Evolutionary conservation across 2,329 filamentous ascomycete species (phyloP), one percentile per base, ranked within the genome.

Genomic region (Bisporella sp.): DNA sequence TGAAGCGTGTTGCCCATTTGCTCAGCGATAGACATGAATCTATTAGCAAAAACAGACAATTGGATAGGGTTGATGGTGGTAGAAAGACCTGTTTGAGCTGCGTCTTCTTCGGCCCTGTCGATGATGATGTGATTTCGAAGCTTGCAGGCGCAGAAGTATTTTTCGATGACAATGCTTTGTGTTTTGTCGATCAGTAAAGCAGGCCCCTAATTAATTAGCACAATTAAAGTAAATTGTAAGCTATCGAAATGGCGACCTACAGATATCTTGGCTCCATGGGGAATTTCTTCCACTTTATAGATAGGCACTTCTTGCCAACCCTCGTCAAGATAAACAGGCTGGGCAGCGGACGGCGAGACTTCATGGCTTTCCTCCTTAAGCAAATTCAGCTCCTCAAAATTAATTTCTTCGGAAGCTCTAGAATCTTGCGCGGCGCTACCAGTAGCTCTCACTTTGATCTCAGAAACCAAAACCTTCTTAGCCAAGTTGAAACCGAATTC

Each of bases 161-260:
- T 21, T 21, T 21, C 86, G 1, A 96, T 82, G 0, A 96, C 87
- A 54, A 96, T 92, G 0, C 91, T 96, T 68, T 96, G 91, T 1
- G 87, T 91, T 5, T 85, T 83, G 60, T 91, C 91, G 2, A 89
- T 88, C 52, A 96, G 77, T 68, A 96, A 87, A 0, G 89, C 89
- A 1, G 91, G 90, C 0, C 91, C 90, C 42, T 74, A 71, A 48
- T 21, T 21, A 21, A 21, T 21, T 21, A 21, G 21, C 21, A 21
- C 21, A 21, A 21, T 21, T 21, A 21, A 21, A 21, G 21, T 21
- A 21, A 21, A 21, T 3, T 21, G 21, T 21, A 21, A 3, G 21
- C 21, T 21, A 21, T 21, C 21, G 3, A 21, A 21, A 21, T 21
- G 21, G 21, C 3, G 21, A 21, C 21, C 3, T 21, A 21, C 21